Conservation (phyloP, 169 alveolate species). For the Haemoproteus tartakovskyi region DNA sequence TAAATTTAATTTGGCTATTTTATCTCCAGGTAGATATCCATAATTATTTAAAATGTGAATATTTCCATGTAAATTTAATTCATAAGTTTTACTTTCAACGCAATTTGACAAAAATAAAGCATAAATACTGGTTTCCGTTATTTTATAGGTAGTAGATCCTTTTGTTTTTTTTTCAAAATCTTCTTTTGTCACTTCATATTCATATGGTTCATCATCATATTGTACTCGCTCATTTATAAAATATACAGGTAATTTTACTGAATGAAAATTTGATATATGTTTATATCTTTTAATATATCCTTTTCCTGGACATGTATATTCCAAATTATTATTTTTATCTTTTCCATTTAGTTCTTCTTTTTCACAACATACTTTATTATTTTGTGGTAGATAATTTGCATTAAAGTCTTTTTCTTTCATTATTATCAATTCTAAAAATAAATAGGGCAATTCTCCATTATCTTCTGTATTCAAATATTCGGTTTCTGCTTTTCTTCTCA, state of each 20-base stretch:
- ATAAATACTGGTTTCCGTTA: conserved; percentile 42
- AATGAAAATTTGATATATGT: conserved; percentile 21
- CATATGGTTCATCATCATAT: not conserved
- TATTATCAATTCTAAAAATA: conserved; percentile 53
- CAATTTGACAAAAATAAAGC: conserved; percentile 64
- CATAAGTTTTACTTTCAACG: conserved; percentile 44
- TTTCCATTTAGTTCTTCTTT: conserved; percentile 4
- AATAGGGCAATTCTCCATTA: not conserved
- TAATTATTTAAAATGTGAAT: conserved; percentile 59
- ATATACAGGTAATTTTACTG: conserved; percentile 63
- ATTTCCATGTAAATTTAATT: conserved; percentile 63
- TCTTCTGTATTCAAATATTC: not conserved
- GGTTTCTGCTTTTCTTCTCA: conserved; percentile 32
- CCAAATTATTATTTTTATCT: conserved; percentile 14
- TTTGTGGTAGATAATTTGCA: conserved; percentile 46
- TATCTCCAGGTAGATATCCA: conserved; percentile 67
- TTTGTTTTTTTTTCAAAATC: conserved; percentile 13
- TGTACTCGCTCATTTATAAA: conserved; percentile 45
- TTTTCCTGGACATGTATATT: conserved; percentile 57
- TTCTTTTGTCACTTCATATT: conserved; percentile 20
- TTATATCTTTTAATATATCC: conserved; percentile 58
- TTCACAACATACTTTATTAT: conserved; percentile 34
- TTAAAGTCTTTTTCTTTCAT: conserved; percentile 64
- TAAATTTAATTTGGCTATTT: conserved; percentile 55
- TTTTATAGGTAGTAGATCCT: conserved; percentile 4